Evolutionary conservation across 2,329 filamentous ascomycete species (phyloP).

Genomic region (Fusarium virguliforme): DNA sequence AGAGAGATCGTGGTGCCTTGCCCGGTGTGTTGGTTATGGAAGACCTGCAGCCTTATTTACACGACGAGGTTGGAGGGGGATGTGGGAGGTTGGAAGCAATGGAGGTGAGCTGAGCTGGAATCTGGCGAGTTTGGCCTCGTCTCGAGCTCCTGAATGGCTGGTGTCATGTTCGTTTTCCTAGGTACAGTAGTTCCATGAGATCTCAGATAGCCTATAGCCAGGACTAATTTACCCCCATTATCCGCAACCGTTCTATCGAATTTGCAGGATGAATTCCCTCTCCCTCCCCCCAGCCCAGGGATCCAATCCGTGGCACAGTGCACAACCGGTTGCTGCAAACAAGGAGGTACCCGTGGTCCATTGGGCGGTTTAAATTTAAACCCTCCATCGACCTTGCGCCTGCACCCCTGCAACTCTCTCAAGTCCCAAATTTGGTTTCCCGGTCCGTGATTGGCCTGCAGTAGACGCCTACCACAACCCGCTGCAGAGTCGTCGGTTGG

Average conservation of each 20-base stretch:
- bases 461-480: constrained; percentile 52
- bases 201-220: constrained; percentile 35
- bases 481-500: constrained; percentile 17
- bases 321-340: constrained; percentile 18
- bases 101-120: constrained; percentile 19
- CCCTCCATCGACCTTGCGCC: constrained; percentile 39
- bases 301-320: constrained; percentile 40
- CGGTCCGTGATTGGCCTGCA: constrained; percentile 50
- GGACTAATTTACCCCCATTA: constrained; percentile 20
- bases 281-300: not conserved
- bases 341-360: constrained; percentile 38
- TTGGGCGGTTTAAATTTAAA: constrained; percentile 51
- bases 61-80: not conserved
- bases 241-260: constrained; percentile 13
- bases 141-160: constrained; percentile 25
- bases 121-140: constrained; percentile 28
- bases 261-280: constrained; percentile 22
- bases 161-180: constrained; percentile 33
- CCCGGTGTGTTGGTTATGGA: constrained; percentile 13
- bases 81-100: constrained; percentile 18
- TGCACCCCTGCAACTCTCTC: constrained; percentile 38
- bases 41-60: constrained; percentile 38
- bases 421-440: constrained; percentile 50
- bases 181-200: constrained; percentile 26
- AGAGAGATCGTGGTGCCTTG: not conserved